These are phyloP conservation scores for Magnolia kwangsiensis DNA, from an alignment of 164 flowering plant species.

Conservation along the genomic window DNA sequence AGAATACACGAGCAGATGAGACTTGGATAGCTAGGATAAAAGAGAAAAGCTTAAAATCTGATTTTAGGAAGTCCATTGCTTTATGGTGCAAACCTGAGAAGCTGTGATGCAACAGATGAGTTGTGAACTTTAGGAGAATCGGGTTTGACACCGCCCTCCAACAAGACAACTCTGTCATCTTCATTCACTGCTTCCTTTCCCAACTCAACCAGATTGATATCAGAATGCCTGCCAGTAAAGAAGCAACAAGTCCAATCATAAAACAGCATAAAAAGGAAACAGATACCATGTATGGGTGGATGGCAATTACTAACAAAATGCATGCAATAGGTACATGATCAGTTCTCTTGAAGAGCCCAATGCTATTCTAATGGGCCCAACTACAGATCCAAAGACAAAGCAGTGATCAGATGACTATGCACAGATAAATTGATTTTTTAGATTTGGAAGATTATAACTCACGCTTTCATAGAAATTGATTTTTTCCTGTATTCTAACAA, in stretches of 20 bases:
- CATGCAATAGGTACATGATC: neutral
- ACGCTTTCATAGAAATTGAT: conserved; percentile 52
- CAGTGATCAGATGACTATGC: neutral
- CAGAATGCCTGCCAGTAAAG: conserved; percentile 54
- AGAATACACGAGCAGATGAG: conserved; percentile 5
- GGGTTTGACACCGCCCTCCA: conserved; percentile 73
- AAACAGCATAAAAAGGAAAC: neutral
- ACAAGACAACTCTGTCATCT: conserved; percentile 73
- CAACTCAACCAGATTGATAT: conserved; percentile 67
- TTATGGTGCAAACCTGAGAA: conserved; percentile 47
- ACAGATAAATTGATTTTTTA: neutral
- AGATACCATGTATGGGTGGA: neutral
- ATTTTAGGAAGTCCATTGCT: neutral
- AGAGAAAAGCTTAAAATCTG: neutral
- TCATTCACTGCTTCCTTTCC: conserved; percentile 49
- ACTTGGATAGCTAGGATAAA: neutral
- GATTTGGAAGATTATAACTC: conserved; percentile 31
- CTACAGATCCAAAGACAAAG: neutral
- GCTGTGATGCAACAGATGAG: conserved; percentile 39
- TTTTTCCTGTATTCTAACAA: conserved; percentile 58
- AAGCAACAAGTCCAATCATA: neutral
- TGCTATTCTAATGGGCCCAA: neutral
- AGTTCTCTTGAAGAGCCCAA: neutral
- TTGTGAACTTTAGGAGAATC: conserved; percentile 53
- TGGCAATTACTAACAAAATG: no score